phyloP scores from a whole-genome alignment of 108 stramenopile genomes.

The Aurantiochytrium sp. region DNA sequence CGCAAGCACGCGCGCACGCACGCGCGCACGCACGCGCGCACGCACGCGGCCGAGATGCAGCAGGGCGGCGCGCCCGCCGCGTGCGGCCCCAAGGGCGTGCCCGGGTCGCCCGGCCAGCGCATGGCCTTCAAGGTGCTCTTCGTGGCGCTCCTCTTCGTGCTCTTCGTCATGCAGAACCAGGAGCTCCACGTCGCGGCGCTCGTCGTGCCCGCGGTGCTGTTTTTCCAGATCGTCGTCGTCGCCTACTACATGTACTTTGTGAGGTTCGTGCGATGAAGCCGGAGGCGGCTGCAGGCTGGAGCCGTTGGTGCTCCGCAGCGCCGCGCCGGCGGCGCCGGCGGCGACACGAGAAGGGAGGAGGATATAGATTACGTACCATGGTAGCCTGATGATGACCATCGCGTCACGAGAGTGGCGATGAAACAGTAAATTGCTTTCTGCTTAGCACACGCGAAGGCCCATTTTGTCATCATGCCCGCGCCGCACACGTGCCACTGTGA shows the following conservation, averaged over 20 bases:
- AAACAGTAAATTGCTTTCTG: too few relatives aligned
- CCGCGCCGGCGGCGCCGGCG: neutral
- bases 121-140: neutral
- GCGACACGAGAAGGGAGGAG: neutral
- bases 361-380: too few relatives aligned
- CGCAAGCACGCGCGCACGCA: too few relatives aligned
- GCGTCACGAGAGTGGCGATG: too few relatives aligned
- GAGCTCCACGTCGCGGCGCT: conserved; percentile 22
- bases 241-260: conserved; percentile 19
- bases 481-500: too few relatives aligned
- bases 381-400: too few relatives aligned
- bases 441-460: too few relatives aligned
- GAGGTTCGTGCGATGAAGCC: neutral
- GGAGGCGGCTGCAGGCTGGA: neutral
- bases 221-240: neutral
- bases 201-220: neutral
- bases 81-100: too few relatives aligned
- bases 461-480: too few relatives aligned
- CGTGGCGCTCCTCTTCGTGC: neutral
- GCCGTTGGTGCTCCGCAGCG: neutral
- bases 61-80: too few relatives aligned
- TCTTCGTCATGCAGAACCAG: conserved; percentile 1
- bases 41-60: too few relatives aligned
- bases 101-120: neutral
- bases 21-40: too few relatives aligned